These are phyloP conservation scores for Rhododendron vialii DNA, from an alignment of 148 eudicot genomes.

Conservation along the genomic window DNA sequence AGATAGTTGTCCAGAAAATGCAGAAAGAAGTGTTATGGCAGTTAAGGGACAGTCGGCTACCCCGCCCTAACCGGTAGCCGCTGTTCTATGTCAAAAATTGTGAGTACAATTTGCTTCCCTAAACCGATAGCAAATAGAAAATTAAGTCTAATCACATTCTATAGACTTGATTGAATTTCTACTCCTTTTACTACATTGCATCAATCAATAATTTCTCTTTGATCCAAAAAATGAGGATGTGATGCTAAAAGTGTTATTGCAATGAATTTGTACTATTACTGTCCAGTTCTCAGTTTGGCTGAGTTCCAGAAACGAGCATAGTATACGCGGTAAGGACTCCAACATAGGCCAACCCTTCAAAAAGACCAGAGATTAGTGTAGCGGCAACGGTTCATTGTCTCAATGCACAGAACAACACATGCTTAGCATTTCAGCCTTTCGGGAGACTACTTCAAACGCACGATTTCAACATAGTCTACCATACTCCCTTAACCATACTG, in stretches of 20 bases:
- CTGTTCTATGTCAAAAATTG: neutral
- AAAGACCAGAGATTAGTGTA: too few species aligned
- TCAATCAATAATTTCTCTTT: neutral
- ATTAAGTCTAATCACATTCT: neutral
- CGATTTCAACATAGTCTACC: neutral
- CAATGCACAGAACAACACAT: neutral
- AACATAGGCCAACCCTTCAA: too few species aligned
- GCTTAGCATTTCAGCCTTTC: neutral
- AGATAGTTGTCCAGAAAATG: neutral
- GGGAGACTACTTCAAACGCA: neutral
- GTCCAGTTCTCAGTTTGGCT: neutral
- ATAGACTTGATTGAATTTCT: neutral
- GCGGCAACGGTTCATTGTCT: neutral
- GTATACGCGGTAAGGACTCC: neutral
- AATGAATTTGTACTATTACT: neutral
- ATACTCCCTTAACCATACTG: neutral
- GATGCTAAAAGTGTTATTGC: neutral
- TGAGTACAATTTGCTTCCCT: too few species aligned
- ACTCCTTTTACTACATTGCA: neutral
- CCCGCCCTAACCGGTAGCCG: neutral
- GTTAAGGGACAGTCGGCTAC: neutral
- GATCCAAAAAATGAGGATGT: neutral
- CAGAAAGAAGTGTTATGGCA: neutral
- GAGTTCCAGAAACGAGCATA: neutral
- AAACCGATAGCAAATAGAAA: too few species aligned